Percentiles rank a stretch among this genome's conserved stretches.
Evolutionary conservation across 495 filamentous ascomycete genomes (phyloP).

Genomic region (Entonaema liquescens): DNA sequence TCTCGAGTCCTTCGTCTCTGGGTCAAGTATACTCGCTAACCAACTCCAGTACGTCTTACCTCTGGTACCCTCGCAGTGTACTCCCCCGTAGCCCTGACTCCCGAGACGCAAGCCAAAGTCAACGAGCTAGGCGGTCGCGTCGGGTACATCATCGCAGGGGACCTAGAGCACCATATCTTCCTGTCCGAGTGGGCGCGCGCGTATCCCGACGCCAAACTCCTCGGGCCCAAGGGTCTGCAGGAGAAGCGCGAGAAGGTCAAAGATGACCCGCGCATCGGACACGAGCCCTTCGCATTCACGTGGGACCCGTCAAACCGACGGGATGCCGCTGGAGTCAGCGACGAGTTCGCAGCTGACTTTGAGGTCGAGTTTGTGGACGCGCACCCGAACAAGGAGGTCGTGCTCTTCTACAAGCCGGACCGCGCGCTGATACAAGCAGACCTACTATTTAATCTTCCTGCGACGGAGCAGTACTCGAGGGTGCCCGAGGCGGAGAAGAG

Average conservation of each 20-base stretch:
- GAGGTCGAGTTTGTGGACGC: conserved; percentile 82
- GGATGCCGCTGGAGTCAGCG: conserved; percentile 61
- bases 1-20: not conserved
- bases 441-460: conserved; percentile 89
- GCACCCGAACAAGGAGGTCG: conserved; percentile 86
- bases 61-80: conserved; percentile 86
- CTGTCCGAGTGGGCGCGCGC: conserved; percentile 81
- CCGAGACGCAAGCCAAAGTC: conserved; percentile 75
- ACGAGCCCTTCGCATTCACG: conserved; percentile 73
- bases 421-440: conserved; percentile 90
- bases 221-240: conserved; percentile 84
- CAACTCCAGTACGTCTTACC: conserved; percentile 70
- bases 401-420: conserved; percentile 83
- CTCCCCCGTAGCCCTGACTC: conserved; percentile 85
- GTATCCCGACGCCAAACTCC: conserved; percentile 78
- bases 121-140: conserved; percentile 73
- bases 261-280: conserved; percentile 65
- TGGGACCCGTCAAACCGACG: conserved; percentile 52
- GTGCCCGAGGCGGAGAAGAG: conserved; percentile 61
- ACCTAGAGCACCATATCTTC: conserved; percentile 94
- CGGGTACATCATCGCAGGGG: conserved; percentile 83
- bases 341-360: conserved; percentile 88
- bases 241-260: conserved; percentile 77
- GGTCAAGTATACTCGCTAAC: not conserved
- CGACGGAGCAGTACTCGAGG: conserved; percentile 82